These are phyloP conservation scores for Solanum tarapatanum DNA, from an alignment of 257 asterid species.

Conservation along the genomic window DNA sequence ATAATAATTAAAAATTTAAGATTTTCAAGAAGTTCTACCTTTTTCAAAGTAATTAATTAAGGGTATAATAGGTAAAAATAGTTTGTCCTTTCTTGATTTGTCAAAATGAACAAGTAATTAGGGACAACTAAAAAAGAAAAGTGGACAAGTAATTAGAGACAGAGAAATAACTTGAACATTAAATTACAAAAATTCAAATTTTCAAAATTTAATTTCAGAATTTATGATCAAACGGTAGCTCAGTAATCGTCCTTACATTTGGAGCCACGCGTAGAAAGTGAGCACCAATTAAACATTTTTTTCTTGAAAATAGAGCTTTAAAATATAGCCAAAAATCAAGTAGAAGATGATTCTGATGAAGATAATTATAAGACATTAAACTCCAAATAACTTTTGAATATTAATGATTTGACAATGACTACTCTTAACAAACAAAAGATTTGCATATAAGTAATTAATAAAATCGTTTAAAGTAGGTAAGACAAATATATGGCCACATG, in stretches of 20 bases:
- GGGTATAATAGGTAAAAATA: too few relatives aligned
- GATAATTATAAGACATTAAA: background rate
- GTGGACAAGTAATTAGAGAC: too few relatives aligned
- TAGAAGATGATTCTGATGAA: background rate
- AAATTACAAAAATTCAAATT: too few relatives aligned
- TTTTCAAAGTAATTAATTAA: too few relatives aligned
- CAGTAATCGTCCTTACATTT: background rate
- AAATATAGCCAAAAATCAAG: background rate
- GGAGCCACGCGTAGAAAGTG: background rate
- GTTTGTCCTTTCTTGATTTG: too few relatives aligned
- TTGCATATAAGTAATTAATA: background rate
- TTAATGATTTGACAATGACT: background rate
- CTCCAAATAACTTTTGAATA: background rate
- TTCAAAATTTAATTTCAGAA: background rate
- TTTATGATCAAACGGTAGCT: background rate
- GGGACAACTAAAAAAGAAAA: too few relatives aligned
- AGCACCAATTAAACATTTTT: background rate
- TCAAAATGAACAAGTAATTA: too few relatives aligned
- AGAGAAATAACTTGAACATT: background rate
- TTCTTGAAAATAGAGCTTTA: background rate
- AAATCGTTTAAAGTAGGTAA: constrained; percentile 12
- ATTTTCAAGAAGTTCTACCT: too few relatives aligned
- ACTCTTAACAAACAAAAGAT: background rate
- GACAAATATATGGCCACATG: constrained; percentile 39
- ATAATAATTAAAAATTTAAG: background rate